Evolutionary conservation across 805 yeast genomes (phyloP).

Genomic region (Myxozyma vanderwaltii): DNA sequence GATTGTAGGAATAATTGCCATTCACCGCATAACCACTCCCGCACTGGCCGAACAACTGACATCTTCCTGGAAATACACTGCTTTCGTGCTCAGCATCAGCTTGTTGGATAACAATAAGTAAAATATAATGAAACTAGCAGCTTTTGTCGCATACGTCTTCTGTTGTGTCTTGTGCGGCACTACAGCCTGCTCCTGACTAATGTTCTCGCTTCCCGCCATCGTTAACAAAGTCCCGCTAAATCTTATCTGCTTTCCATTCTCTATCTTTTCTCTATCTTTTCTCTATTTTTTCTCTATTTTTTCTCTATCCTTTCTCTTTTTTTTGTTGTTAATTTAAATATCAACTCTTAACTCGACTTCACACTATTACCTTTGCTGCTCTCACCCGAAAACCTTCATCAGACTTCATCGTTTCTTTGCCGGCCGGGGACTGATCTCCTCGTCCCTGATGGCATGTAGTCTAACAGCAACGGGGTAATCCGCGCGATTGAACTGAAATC

Average conservation of each 20-base stretch:
- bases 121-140: too few relatives aligned
- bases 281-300: not conserved
- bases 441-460: slow-evolving; percentile 82
- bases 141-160: too few relatives aligned
- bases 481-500: slow-evolving; percentile 70
- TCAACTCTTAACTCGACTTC: not conserved
- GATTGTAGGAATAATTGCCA: too few relatives aligned
- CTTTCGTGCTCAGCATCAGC: too few relatives aligned
- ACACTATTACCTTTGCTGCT: not conserved
- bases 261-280: not conserved
- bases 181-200: too few relatives aligned
- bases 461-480: slow-evolving; percentile 75
- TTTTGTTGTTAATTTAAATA: not conserved
- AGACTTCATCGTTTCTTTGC: slow-evolving; percentile 14
- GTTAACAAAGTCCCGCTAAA: too few relatives aligned
- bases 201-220: too few relatives aligned
- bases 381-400: slow-evolving; percentile 1
- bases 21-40: too few relatives aligned
- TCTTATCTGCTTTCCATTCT: not conserved
- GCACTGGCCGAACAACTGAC: too few relatives aligned
- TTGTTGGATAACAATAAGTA: too few relatives aligned
- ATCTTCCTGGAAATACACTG: too few relatives aligned
- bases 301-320: not conserved
- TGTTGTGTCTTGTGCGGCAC: too few relatives aligned
- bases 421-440: slow-evolving; percentile 50